Percentiles rank a stretch among this genome's conserved stretches.
These are phyloP conservation scores for Monilinia fructigena DNA, from an alignment of 2,329 filamentous ascomycete genomes.

Conservation along the genomic window DNA sequence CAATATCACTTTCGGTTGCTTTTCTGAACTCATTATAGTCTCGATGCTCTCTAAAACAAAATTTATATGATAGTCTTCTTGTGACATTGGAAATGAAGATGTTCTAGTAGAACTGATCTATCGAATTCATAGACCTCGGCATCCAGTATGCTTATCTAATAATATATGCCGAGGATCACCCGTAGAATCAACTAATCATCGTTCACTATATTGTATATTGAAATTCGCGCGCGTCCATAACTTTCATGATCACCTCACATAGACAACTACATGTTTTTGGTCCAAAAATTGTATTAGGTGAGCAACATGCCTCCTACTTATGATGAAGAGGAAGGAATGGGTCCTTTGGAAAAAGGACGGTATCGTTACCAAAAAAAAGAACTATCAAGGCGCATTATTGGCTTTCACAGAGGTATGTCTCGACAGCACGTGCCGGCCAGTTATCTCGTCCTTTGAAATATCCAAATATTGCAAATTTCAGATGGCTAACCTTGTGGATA, in stretches of 20 bases:
- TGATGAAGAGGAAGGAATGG: slow-evolving; percentile 33
- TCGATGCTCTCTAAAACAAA: slow-evolving; percentile 38
- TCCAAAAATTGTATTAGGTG: not conserved
- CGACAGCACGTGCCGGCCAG: not conserved
- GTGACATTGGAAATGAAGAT: slow-evolving; percentile 32
- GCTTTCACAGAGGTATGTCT: slow-evolving; percentile 35
- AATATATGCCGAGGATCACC: not conserved
- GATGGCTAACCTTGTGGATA: slow-evolving; percentile 24
- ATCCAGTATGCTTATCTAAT: not conserved
- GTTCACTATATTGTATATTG: not conserved
- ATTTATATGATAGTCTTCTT: slow-evolving; percentile 37
- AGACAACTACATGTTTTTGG: not conserved
- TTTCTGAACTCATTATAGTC: slow-evolving; percentile 44
- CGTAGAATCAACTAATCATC: not conserved
- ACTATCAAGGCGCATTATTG: slow-evolving; percentile 34
- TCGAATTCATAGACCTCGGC: slow-evolving; percentile 15
- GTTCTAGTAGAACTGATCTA: not conserved
- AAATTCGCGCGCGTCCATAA: not conserved
- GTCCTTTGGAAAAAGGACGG: slow-evolving; percentile 35
- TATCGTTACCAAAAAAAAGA: slow-evolving; percentile 35
- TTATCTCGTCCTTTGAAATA: not conserved
- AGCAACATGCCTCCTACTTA: slow-evolving; percentile 11
- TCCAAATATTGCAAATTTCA: not conserved
- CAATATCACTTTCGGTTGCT: slow-evolving; percentile 59
- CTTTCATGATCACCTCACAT: not conserved